A percentile compares a stretch with the other conserved stretches of the same genome.
Conservation (phyloP, 176 grass and related monocot species). For the Aegilops speltoides region DNA sequence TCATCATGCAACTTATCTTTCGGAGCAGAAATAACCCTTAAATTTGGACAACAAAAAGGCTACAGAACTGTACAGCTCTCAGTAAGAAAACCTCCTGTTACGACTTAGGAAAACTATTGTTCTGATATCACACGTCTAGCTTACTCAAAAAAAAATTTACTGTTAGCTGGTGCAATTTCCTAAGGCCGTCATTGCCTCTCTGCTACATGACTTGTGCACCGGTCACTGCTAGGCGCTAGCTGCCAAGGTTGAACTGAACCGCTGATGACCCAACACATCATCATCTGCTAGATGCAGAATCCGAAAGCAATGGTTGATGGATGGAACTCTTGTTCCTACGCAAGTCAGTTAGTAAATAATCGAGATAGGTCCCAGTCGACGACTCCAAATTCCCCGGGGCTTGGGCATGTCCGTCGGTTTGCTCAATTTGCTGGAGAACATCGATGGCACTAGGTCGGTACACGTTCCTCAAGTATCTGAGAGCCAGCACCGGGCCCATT, state of each 20-base stretch:
- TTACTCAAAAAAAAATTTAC: background rate
- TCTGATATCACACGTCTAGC: background rate
- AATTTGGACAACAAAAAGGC: background rate
- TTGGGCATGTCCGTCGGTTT: constrained; percentile 31
- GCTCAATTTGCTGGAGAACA: constrained; percentile 75
- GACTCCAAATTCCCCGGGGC: constrained; percentile 38
- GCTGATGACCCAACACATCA: background rate
- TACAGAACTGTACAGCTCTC: background rate
- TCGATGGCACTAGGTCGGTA: constrained; percentile 63
- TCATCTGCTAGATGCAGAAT: constrained; percentile 37
- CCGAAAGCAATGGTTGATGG: constrained; percentile 57
- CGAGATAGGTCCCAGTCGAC: constrained; percentile 39
- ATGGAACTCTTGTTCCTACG: constrained; percentile 29
- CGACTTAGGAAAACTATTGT: background rate
- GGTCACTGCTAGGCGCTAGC: background rate
- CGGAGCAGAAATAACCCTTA: no score
- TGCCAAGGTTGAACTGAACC: background rate
- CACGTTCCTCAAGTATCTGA: constrained; percentile 52
- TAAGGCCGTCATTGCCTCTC: background rate
- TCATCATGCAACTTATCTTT: background rate
- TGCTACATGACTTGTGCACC: background rate
- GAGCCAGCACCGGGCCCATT: constrained; percentile 64
- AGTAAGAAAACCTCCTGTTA: background rate
- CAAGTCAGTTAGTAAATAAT: constrained; percentile 30
- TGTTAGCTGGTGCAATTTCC: background rate